phyloP scores from a whole-genome alignment of 1,139 yeast species.

The Candida tropicalis region DNA sequence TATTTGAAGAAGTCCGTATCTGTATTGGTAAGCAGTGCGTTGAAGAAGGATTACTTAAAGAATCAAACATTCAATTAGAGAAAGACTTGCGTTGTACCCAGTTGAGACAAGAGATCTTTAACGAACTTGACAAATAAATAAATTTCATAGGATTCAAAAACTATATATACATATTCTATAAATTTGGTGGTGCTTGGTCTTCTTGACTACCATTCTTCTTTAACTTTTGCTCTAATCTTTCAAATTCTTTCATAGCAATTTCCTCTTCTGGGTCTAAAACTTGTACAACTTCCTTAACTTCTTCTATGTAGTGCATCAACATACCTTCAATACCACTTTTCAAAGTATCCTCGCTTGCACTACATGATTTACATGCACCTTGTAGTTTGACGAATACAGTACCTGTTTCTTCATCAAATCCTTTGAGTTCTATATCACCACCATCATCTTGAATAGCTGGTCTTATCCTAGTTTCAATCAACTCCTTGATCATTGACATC shows the following conservation, averaged over 20 bases:
- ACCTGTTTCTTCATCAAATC: conserved; percentile 69
- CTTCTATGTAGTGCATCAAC: conserved; percentile 85
- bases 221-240: conserved; percentile 57
- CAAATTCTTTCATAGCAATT: conserved; percentile 67
- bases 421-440: conserved; percentile 75
- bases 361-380: conserved; percentile 85
- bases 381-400: conserved; percentile 72
- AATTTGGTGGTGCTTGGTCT: conserved; percentile 35
- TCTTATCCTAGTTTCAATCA: conserved; percentile 62
- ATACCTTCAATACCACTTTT: conserved; percentile 81
- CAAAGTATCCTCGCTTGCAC: conserved; percentile 74
- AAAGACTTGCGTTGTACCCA: conserved; percentile 23
- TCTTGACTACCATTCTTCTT: conserved; percentile 17
- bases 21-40: conserved; percentile 41
- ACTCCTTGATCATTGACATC: conserved; percentile 60
- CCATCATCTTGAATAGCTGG: conserved; percentile 81
- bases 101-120: conserved; percentile 23
- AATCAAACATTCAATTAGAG: conserved; percentile 28
- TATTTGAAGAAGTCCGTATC: conserved; percentile 40
- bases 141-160: conserved; percentile 10
- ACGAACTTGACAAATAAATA: conserved; percentile 17
- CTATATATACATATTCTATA: conserved; percentile 21
- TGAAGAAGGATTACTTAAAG: conserved; percentile 41
- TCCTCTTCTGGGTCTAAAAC: conserved; percentile 54
- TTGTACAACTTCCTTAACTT: conserved; percentile 75